These are phyloP conservation scores for Trichopus zeylanicus DNA, from an alignment of 116 monocot species.

Conservation along the genomic window DNA sequence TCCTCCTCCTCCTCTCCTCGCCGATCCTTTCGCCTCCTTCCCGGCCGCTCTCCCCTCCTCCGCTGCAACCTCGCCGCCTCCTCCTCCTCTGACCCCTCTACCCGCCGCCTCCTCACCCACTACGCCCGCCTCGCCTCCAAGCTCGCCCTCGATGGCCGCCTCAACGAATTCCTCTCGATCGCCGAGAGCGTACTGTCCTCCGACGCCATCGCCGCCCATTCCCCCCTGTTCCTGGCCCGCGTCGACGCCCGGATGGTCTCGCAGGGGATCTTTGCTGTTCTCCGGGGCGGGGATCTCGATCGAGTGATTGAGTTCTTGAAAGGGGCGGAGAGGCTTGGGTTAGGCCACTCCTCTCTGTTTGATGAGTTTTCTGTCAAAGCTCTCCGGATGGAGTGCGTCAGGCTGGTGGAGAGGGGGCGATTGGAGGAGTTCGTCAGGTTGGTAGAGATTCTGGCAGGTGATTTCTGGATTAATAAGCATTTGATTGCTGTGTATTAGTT, in stretches of 20 bases:
- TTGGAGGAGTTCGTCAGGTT: constrained; percentile 54
- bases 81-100: constrained; percentile 6
- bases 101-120: constrained; percentile 31
- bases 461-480: neutral
- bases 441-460: constrained; percentile 68
- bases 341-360: constrained; percentile 29
- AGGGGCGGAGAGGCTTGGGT: constrained; percentile 37
- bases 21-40: constrained; percentile 5
- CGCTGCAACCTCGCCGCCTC: constrained; percentile 22
- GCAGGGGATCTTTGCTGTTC: constrained; percentile 22
- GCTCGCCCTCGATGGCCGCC: constrained; percentile 39
- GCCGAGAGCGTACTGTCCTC: constrained; percentile 56
- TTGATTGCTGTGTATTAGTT: neutral
- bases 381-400: constrained; percentile 30
- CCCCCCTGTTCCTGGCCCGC: constrained; percentile 35
- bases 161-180: constrained; percentile 57
- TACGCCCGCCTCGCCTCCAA: constrained; percentile 73
- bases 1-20: constrained; percentile 4
- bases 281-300: constrained; percentile 22
- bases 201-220: constrained; percentile 25
- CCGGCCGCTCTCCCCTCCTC: constrained; percentile 21
- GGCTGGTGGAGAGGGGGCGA: constrained; percentile 24
- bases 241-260: constrained; percentile 32
- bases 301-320: constrained; percentile 49
- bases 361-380: constrained; percentile 29